Percentiles rank a stretch among this genome's conserved stretches.
These are phyloP conservation scores for Brasenia schreberi DNA, from an alignment of 164 flowering plant genomes.

Conservation along the genomic window DNA sequence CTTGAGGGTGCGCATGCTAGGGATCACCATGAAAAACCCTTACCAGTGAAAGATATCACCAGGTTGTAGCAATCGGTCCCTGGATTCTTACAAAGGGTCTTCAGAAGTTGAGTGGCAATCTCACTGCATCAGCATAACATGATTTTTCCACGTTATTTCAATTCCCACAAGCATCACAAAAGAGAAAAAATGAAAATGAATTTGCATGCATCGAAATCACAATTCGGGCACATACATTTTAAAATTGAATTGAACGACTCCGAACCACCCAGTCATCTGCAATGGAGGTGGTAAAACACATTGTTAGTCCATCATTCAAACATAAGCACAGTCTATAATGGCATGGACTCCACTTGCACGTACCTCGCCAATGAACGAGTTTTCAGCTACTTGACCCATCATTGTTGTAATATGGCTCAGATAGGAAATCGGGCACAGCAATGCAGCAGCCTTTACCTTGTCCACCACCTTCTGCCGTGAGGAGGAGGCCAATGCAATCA, in stretches of 20 bases:
- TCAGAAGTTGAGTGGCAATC: slow-evolving; percentile 24
- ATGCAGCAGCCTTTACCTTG: slow-evolving; percentile 50
- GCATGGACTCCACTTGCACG: too few species aligned
- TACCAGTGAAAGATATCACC: slow-evolving; percentile 52
- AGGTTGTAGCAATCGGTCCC: slow-evolving; percentile 40
- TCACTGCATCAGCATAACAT: slow-evolving; percentile 21
- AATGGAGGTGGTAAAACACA: neutral
- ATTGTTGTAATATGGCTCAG: slow-evolving; percentile 39
- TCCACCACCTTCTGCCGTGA: slow-evolving; percentile 31
- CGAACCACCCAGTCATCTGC: slow-evolving; percentile 16
- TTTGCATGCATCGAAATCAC: too few species aligned
- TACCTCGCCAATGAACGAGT: slow-evolving; percentile 43
- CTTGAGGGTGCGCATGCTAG: neutral
- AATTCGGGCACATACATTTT: slow-evolving; percentile 26
- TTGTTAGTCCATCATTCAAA: too few species aligned
- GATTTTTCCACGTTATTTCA: neutral
- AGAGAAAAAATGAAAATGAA: too few species aligned
- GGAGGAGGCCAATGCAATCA: slow-evolving; percentile 55
- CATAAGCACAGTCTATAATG: too few species aligned
- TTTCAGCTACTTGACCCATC: slow-evolving; percentile 38
- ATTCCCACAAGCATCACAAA: neutral
- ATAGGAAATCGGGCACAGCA: slow-evolving; percentile 72
- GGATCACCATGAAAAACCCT: neutral
- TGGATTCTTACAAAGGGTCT: slow-evolving; percentile 31
- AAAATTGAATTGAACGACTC: slow-evolving; percentile 42